phyloP scores from a whole-genome alignment of 2,329 filamentous ascomycete species.

The Neofusicoccum sp. region DNA sequence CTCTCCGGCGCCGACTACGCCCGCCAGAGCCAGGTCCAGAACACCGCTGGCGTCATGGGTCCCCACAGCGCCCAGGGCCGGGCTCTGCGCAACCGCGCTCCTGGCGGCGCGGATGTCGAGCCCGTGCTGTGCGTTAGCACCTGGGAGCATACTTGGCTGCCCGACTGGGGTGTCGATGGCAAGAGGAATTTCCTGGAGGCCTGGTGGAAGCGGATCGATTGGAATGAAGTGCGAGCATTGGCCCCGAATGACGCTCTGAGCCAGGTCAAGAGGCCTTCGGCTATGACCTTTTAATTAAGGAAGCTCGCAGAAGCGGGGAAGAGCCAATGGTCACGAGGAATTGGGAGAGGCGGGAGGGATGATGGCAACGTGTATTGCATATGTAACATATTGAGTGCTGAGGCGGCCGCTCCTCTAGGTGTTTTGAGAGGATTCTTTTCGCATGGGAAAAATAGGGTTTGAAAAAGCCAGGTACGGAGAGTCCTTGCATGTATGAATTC shows the following conservation, averaged over 20 bases:
- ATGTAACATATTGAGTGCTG: conserved; percentile 7
- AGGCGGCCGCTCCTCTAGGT: not conserved
- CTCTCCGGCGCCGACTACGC: conserved; percentile 22
- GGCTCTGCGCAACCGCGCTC: conserved; percentile 50
- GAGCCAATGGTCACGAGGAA: not conserved
- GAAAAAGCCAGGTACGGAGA: no score
- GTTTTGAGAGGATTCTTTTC: not conserved
- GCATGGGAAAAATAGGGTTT: not conserved
- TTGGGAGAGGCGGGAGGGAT: not conserved
- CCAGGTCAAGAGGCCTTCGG: not conserved
- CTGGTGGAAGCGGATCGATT: conserved; percentile 91
- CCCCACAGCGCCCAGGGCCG: conserved; percentile 29
- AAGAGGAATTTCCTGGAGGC: conserved; percentile 75
- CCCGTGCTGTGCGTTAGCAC: conserved; percentile 91
- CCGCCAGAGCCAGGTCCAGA: conserved; percentile 26
- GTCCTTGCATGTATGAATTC: no score
- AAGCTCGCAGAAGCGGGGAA: not conserved
- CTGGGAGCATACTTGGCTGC: conserved; percentile 92
- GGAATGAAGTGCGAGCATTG: conserved; percentile 64
- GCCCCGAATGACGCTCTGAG: not conserved
- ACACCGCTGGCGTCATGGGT: conserved; percentile 46
- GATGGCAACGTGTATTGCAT: conserved; percentile 10
- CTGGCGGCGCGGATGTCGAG: conserved; percentile 68
- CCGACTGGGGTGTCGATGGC: conserved; percentile 73
- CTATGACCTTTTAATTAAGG: not conserved